Evolutionary conservation across 371 early-diverging fungal species (phyloP), one percentile per base, ranked within the genome.

Genomic region (Mucor mucedo): DNA sequence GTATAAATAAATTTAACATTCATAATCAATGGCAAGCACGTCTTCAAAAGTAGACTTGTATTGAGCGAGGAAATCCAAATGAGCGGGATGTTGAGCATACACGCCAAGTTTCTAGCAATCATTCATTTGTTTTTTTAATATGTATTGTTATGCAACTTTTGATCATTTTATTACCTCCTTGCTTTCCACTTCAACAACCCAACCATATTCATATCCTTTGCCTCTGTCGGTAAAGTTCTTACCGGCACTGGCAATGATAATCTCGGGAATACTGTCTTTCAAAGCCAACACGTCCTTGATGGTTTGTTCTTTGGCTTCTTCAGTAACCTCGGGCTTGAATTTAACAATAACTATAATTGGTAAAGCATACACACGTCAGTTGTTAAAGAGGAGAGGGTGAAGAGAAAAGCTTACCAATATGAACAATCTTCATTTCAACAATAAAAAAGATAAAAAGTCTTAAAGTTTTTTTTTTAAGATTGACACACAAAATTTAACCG

Each of bases 191-290:
- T 81, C 82, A 47, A 81, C 66, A 28, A 81, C 78, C 82, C 82
- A 81, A 16, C 75, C 79, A 49, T 69, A 75, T 65, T 78, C 78
- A 57, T 61, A 81, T 16, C 82, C 82, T 60, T 81, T 69, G 42
- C 69, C 67, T 68, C 82, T 62, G 7, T 81, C 78, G n/a, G 82
- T 76, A 58, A 76, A 81, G 48, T 70, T 81, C 56, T 76, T 78
- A 16, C 82, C 82, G 27, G 82, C 82, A 47, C 73, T 66, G 28
- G 59, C 66, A 8, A 29, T 49, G 14, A 40, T 60, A 39, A 81
- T 76, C 33, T 71, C 56, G 39, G 78, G 78, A 54, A 81, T 76
- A 5, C 32, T 48, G 4, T 78, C 63, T 63, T 81, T 81, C 21
- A 81, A 66, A 27, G 68, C 70, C 27, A 76, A 49, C 5, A 78